Evolutionary conservation across 2,329 filamentous ascomycete species (phyloP), one percentile per base, ranked within the genome.

Genomic region (Aspergillus sp.): DNA sequence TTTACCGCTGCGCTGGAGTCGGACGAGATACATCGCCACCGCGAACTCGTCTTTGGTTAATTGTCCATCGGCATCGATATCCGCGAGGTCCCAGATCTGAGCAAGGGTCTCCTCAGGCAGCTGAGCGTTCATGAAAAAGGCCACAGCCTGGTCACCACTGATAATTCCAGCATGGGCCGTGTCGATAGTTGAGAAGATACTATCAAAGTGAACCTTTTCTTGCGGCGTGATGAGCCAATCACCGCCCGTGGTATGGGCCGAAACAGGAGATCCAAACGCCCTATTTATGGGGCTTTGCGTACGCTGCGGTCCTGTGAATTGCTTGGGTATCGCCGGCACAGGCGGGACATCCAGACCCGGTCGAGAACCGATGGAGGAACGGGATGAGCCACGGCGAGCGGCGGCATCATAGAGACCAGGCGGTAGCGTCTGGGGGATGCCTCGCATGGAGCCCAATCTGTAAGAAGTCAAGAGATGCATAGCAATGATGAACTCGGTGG

Each of bases 381-480:
- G 72, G 47, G 78, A 76, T 42, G 77, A 74, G 51, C 78, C 81
- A 62, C 88, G 82, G 58, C 91, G 83, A 45, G 89, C 85, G 7
- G 94, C 94, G 43, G 92, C 93, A 67, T 99, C 94, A 66, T 95
- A 96, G 4, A 99, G 78, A 10, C 88, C 89, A 11, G 89, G 85
- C 5, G 94, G 94, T 2, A 99, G 81, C 21, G 88, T 84, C 55
- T 78, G 88, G 1, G 94, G 94, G 52, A 97, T 80, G 17, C 83
- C 85, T 58, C 90, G 86, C 70, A 99, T 81, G 25, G 86, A 81
- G 19, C 91, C 89, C 11, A 86, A 88, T 78, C 96, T 96, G 75
- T 90, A 91, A 11, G 91, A 96, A 13, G 91, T 93, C 57, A 99
- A 81, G 55, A 99, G 79, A 71, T 99, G 94, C 94, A 99, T 99